Conservation (phyloP, 2,329 filamentous ascomycete species). For the Xenoacremonium recifei region DNA sequence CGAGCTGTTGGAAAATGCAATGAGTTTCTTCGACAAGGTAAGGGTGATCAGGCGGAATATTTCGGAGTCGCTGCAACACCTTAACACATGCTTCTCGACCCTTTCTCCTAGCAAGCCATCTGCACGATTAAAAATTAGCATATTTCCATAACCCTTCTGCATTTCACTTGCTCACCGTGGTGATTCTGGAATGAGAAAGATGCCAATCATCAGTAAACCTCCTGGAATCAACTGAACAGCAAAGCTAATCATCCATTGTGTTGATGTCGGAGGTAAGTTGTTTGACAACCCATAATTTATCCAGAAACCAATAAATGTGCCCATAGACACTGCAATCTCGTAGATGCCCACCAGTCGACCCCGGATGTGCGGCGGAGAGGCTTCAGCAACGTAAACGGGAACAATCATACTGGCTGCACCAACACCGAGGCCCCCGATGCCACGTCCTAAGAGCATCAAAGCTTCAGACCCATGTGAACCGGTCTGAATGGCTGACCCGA, state of each 20-base stretch:
- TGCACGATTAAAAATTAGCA: too few species aligned
- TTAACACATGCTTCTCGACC: too few species aligned
- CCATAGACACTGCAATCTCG: too few species aligned
- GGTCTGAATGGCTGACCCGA: conserved; percentile 54
- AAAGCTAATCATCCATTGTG: too few species aligned
- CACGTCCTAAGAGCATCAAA: conserved; percentile 56
- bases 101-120: too few species aligned
- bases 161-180: too few species aligned
- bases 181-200: too few species aligned
- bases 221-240: too few species aligned
- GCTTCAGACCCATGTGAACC: conserved; percentile 39
- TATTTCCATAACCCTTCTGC: too few species aligned
- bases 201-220: too few species aligned
- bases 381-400: conserved; percentile 58
- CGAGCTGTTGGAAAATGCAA: conserved; percentile 11
- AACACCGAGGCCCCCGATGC: conserved; percentile 46
- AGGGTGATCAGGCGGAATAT: conserved; percentile 12
- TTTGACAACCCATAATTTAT: conserved; percentile 50
- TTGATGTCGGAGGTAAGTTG: conserved; percentile 50
- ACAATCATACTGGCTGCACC: conserved; percentile 51
- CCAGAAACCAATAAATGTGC: too few species aligned
- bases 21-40: conserved; percentile 10
- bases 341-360: conserved; percentile 53
- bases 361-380: conserved; percentile 50
- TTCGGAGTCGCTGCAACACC: conserved; percentile 1